phyloP scores from a whole-genome alignment of 208 protist species.

The Balamuthia mandrillaris region DNA sequence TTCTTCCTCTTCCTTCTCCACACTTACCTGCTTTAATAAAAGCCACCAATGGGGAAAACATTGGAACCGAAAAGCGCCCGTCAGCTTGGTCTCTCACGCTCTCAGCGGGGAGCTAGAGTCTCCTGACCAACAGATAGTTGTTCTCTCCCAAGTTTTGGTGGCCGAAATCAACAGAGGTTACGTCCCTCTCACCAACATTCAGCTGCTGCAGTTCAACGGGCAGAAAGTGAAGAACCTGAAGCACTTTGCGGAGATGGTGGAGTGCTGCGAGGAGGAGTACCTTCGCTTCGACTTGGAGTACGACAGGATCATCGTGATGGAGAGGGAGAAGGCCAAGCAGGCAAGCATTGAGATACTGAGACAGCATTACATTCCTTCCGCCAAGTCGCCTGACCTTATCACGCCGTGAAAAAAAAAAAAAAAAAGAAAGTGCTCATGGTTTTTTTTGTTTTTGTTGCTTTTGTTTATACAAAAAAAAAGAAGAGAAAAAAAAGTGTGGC shows the following conservation, averaged over 20 bases:
- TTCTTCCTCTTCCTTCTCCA: not conserved
- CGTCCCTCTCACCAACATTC: constrained; percentile 6
- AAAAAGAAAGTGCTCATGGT: not conserved
- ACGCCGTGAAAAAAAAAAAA: not conserved
- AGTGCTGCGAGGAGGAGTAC: not conserved
- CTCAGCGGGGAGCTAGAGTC: not conserved
- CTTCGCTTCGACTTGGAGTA: constrained; percentile 39
- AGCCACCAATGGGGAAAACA: not conserved
- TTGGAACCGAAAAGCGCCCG: not conserved
- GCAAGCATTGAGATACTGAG: not conserved
- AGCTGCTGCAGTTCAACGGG: constrained; percentile 41
- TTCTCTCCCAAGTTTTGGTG: constrained; percentile 46
- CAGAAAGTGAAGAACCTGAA: constrained; percentile 52
- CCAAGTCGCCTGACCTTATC: constrained; percentile 9
- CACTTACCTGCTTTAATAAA: not conserved
- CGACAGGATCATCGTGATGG: constrained; percentile 10
- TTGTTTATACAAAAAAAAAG: too few relatives aligned
- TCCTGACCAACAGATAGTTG: constrained; percentile 44
- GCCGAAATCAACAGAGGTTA: constrained; percentile 64
- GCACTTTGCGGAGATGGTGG: constrained; percentile 48
- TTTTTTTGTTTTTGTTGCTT: too few relatives aligned
- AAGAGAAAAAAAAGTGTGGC: too few relatives aligned
- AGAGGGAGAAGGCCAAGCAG: constrained; percentile 3
- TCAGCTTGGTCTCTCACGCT: not conserved
- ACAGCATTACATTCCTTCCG: constrained; percentile 9